Percentiles rank a stretch among this genome's conserved stretches.
Evolutionary conservation across 2,329 filamentous ascomycete species (phyloP).

Genomic region (Trichophyton schoenleinii): DNA sequence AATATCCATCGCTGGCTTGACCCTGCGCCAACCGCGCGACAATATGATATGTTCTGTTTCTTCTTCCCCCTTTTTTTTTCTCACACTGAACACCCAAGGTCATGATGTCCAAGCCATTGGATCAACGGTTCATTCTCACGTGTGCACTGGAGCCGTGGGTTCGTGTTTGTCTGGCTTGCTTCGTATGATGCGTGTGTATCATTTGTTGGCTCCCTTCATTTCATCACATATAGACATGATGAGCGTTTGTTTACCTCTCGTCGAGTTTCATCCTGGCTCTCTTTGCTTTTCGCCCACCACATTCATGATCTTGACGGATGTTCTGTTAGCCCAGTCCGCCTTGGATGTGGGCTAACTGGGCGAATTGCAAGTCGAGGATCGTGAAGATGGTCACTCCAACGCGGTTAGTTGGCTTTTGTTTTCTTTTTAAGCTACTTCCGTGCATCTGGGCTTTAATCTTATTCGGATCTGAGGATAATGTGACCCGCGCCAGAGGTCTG

Average conservation of each 20-base stretch:
- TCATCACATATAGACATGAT: too few species aligned
- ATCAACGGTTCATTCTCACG: neutral
- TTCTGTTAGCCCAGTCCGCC: neutral
- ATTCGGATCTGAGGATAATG: neutral
- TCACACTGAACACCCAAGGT: neutral
- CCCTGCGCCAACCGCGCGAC: neutral
- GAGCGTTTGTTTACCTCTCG: neutral
- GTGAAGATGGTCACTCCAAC: neutral
- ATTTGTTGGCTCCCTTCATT: neutral
- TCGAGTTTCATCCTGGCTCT: neutral
- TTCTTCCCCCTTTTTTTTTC: neutral
- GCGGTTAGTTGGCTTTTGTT: slow-evolving; percentile 1
- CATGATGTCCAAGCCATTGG: neutral
- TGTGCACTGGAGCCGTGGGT: neutral
- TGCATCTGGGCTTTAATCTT: slow-evolving; percentile 1
- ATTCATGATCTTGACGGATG: neutral
- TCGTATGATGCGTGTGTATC: neutral
- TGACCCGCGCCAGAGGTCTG: slow-evolving; percentile 1
- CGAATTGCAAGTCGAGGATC: neutral
- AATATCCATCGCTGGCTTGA: neutral
- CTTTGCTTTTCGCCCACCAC: neutral
- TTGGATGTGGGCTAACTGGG: neutral
- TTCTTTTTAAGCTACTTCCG: neutral
- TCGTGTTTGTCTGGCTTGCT: neutral
- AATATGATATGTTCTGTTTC: neutral